A percentile compares a stretch with the other conserved stretches of the same genome.
Conservation (phyloP, 1,284 basidiomycete species). For the Rhodotorula mucilaginosa region DNA sequence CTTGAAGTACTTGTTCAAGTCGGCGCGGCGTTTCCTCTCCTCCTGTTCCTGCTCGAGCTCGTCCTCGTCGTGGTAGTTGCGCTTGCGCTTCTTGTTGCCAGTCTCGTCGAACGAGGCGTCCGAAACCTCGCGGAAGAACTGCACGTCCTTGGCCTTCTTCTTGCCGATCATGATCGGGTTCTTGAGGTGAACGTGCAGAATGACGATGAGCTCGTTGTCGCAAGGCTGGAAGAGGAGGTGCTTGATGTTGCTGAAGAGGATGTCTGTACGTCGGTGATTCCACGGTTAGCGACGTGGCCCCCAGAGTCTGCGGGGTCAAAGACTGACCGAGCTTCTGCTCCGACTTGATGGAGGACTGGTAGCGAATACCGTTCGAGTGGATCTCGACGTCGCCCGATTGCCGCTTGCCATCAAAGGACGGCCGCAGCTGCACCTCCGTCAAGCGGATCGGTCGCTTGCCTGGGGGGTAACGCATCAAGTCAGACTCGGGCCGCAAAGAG, state of each 20-base stretch:
- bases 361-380: conserved; percentile 94
- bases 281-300: neutral
- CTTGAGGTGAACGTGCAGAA: conserved; percentile 90
- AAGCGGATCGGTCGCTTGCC: conserved; percentile 67
- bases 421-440: conserved; percentile 89
- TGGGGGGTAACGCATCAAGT: neutral
- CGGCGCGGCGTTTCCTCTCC: conserved; percentile 81
- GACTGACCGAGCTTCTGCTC: conserved; percentile 83
- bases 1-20: conserved; percentile 94
- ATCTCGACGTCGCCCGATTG: conserved; percentile 89
- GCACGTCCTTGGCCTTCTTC: conserved; percentile 96
- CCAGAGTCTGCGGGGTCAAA: neutral
- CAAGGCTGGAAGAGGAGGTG: conserved; percentile 99
- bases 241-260: conserved; percentile 96
- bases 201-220: conserved; percentile 91
- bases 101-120: conserved; percentile 99
- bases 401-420: conserved; percentile 88
- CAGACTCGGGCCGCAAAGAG: neutral
- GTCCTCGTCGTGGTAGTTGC: conserved; percentile 96
- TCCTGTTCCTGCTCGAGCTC: conserved; percentile 99
- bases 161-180: conserved; percentile 98
- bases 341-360: conserved; percentile 69
- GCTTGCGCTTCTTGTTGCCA: conserved; percentile 88
- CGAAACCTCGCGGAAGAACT: conserved; percentile 97
- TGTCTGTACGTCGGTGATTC: conserved; percentile 58